Evolutionary conservation across 73 alveolate species (phyloP).

Genomic region (Paramecium octaurelia): DNA sequence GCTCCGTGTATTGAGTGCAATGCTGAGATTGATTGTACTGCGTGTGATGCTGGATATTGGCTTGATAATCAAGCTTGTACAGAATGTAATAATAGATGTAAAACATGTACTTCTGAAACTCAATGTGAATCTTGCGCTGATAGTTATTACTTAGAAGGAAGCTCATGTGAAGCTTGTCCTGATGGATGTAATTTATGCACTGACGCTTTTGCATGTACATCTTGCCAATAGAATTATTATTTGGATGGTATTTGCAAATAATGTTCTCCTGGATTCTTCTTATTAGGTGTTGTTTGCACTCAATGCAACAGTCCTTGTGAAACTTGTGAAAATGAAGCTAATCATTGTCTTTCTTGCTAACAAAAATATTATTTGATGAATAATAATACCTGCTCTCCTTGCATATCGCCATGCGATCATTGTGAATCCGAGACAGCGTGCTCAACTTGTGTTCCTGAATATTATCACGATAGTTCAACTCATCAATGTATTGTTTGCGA

Average conservation of each 20-base stretch:
- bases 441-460: not conserved
- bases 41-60: not conserved
- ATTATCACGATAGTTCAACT: not conserved
- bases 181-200: not conserved
- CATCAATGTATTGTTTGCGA: not conserved
- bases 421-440: not conserved
- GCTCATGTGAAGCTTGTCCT: not conserved
- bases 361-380: not conserved
- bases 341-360: slow-evolving; percentile 33
- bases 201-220: not conserved
- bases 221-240: not conserved
- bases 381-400: not conserved
- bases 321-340: slow-evolving; percentile 15
- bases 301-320: not conserved
- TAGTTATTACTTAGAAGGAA: not conserved
- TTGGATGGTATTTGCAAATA: not conserved
- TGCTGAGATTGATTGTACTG: not conserved
- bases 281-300: not conserved
- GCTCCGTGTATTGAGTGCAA: not conserved
- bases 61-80: not conserved
- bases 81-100: not conserved
- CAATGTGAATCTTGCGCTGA: not conserved
- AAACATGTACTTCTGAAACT: not conserved
- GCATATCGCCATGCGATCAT: not conserved
- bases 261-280: not conserved